Percentiles rank a stretch among this genome's conserved stretches.
phyloP scores from a whole-genome alignment of 208 protist species.

The Wallacemonas sp. region DNA sequence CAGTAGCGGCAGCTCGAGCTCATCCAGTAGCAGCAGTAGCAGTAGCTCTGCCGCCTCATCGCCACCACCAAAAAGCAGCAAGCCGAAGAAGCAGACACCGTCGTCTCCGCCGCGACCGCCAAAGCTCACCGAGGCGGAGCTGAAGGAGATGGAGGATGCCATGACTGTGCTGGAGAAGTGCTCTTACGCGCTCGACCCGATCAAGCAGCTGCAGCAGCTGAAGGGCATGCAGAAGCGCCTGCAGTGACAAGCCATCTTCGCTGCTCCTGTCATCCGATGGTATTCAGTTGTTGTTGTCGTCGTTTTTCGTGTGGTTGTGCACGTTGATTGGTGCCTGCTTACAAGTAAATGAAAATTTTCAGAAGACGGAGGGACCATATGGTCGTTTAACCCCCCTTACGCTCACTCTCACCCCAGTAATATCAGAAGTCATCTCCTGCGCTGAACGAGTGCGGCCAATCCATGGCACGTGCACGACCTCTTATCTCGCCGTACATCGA shows the following conservation, averaged over 20 bases:
- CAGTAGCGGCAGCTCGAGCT: background rate
- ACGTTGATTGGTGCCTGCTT: too few relatives aligned
- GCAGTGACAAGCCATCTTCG: background rate
- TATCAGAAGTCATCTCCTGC: too few relatives aligned
- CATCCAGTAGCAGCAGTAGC: conserved; percentile 9
- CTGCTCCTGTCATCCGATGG: background rate
- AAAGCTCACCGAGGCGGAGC: background rate
- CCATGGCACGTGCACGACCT: too few relatives aligned
- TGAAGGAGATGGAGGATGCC: background rate
- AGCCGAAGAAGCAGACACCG: too few relatives aligned
- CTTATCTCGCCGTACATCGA: too few relatives aligned
- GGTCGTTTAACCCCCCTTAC: too few relatives aligned
- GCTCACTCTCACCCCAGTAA: too few relatives aligned
- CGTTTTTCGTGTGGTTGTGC: background rate
- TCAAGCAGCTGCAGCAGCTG: conserved; percentile 1
- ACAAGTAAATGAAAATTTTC: too few relatives aligned
- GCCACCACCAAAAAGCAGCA: too few relatives aligned
- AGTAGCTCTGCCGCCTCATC: background rate
- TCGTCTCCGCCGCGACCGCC: background rate
- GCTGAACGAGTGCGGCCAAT: too few relatives aligned
- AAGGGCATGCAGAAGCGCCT: background rate
- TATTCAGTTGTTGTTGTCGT: background rate
- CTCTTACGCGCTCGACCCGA: background rate
- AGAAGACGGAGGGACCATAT: too few relatives aligned
- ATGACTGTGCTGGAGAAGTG: conserved; percentile 8